A percentile compares a stretch with the other conserved stretches of the same genome.
Evolutionary conservation across 225 moss, liverwort and hornwort species (phyloP).

Genomic region (Marchantia paleacea): DNA sequence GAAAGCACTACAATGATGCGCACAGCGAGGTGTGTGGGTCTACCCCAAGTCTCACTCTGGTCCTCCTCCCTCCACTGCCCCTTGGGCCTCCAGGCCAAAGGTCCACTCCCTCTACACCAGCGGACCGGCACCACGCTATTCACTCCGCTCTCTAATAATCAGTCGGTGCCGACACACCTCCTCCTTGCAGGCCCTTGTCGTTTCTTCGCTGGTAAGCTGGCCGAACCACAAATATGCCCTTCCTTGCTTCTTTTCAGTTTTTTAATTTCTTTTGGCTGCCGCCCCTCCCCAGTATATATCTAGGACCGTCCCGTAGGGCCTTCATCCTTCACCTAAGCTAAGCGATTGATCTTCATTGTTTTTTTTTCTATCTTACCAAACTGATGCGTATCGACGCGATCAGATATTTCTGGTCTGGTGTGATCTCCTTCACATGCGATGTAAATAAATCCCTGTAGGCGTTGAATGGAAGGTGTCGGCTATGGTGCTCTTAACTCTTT

Average conservation of each 20-base stretch:
- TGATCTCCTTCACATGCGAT: background rate
- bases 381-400: background rate
- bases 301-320: background rate
- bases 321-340: background rate
- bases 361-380: background rate
- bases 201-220: background rate
- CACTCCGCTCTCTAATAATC: background rate
- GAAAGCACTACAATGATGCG: background rate
- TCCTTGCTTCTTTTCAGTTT: background rate
- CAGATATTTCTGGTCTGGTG: background rate
- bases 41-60: background rate
- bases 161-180: conserved; percentile 19
- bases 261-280: background rate
- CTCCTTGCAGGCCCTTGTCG: background rate
- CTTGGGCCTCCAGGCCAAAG: background rate
- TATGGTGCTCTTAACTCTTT: too few relatives aligned
- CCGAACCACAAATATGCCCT: background rate
- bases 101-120: background rate
- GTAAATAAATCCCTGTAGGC: too few relatives aligned
- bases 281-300: background rate
- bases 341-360: background rate
- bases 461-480: too few relatives aligned
- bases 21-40: background rate
- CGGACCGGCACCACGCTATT: background rate
- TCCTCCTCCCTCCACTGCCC: background rate